Evolutionary conservation across 805 yeast genomes (phyloP).

Genomic region (Kazachstania bromeliacearum): DNA sequence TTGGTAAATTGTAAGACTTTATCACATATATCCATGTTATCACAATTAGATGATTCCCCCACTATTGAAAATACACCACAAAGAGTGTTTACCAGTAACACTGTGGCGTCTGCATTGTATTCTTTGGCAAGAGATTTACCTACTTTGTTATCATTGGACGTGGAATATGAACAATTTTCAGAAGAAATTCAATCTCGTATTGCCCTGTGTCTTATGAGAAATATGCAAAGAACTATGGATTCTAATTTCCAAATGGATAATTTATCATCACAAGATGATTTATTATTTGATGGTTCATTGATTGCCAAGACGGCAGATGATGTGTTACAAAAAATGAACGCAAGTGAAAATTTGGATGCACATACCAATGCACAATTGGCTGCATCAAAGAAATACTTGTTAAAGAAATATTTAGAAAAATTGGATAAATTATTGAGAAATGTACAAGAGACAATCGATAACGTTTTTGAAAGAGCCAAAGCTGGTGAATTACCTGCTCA

Average conservation of each 20-base stretch:
- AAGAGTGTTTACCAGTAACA: conserved; percentile 3
- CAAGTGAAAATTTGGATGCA: conserved; percentile 26
- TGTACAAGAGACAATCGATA: conserved; percentile 43
- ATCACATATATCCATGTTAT: conserved; percentile 59
- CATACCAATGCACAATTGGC: neutral
- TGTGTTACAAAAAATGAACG: conserved; percentile 34
- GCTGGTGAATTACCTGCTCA: conserved; percentile 46
- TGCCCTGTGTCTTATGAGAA: conserved; percentile 72
- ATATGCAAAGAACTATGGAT: conserved; percentile 56
- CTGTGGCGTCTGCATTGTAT: conserved; percentile 47
- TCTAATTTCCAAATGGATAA: conserved; percentile 28
- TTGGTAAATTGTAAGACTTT: conserved; percentile 59
- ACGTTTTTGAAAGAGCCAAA: conserved; percentile 48
- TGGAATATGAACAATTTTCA: conserved; percentile 55
- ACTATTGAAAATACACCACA: neutral
- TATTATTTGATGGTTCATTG: conserved; percentile 67
- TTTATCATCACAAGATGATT: conserved; percentile 40
- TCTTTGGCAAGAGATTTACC: conserved; percentile 59
- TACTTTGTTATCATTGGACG: conserved; percentile 57
- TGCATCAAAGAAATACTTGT: conserved; percentile 27
- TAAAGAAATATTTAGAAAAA: conserved; percentile 35
- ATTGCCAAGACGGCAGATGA: conserved; percentile 67
- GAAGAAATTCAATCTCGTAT: conserved; percentile 57
- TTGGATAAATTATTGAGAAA: conserved; percentile 29
- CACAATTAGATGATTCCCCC: conserved; percentile 31